Conservation (phyloP, 371 early-diverging fungal genomes). For the Mucor circinelloides region DNA sequence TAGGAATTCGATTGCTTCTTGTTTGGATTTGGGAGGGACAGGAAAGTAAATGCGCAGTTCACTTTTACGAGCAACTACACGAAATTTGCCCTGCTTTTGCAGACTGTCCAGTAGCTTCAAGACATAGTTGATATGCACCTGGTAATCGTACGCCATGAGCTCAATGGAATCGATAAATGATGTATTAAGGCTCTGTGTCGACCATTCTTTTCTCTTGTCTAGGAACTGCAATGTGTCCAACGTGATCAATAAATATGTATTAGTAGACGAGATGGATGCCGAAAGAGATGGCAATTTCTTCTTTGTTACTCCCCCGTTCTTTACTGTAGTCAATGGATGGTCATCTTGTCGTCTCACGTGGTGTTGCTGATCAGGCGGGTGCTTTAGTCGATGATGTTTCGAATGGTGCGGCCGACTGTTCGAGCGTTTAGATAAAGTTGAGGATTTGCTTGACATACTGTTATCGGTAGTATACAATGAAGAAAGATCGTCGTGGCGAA, state of each 20-base stretch:
- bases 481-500: constrained; percentile 23
- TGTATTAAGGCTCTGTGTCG: constrained; percentile 13
- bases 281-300: neutral
- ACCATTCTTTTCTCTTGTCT: constrained; percentile 6
- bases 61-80: constrained; percentile 9
- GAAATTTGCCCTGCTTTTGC: constrained; percentile 10
- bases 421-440: neutral
- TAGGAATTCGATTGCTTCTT: constrained; percentile 13
- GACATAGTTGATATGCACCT: constrained; percentile 18
- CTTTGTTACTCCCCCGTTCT: neutral
- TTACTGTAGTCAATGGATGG: neutral
- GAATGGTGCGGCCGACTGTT: neutral
- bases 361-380: neutral
- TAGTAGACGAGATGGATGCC: neutral
- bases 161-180: constrained; percentile 19
- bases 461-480: neutral
- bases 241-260: constrained; percentile 16
- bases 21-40: neutral
- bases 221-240: constrained; percentile 18
- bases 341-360: neutral
- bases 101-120: constrained; percentile 14
- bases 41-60: constrained; percentile 31
- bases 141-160: constrained; percentile 8
- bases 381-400: neutral
- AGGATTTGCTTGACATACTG: neutral